These are phyloP conservation scores for Kazachstania taianensis DNA, from an alignment of 805 yeast genomes.

Conservation along the genomic window DNA sequence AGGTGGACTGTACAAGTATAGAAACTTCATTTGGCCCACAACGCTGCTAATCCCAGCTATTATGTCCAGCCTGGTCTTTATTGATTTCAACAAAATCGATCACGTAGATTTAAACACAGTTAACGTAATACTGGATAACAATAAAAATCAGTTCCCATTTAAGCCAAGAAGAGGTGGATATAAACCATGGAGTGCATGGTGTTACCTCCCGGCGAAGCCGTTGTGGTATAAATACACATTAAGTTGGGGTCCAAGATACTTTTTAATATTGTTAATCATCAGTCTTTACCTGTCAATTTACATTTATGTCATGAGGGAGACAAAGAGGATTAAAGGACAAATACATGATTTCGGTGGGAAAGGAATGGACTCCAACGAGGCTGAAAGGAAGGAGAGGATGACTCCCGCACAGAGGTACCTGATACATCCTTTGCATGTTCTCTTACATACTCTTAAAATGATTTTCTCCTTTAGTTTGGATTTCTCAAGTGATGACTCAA, in stretches of 20 bases:
- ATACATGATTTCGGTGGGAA: conserved; percentile 5
- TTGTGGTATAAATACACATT: conserved; percentile 63
- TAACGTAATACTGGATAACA: conserved; percentile 19
- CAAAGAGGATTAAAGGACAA: conserved; percentile 38
- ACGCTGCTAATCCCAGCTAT: conserved; percentile 54
- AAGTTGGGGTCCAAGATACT: conserved; percentile 75
- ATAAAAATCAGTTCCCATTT: conserved; percentile 13
- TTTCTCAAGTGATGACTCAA: conserved; percentile 9
- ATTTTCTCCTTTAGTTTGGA: conserved; percentile 19
- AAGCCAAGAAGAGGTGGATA: conserved; percentile 39
- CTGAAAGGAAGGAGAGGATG: neutral
- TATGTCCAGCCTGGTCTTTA: conserved; percentile 64
- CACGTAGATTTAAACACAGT: conserved; percentile 10
- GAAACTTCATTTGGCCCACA: conserved; percentile 48
- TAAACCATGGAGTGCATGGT: conserved; percentile 58
- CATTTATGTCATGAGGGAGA: conserved; percentile 56
- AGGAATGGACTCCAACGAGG: neutral
- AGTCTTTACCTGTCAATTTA: conserved; percentile 62
- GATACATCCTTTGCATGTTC: too few species aligned
- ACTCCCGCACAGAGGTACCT: too few species aligned
- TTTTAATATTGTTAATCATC: conserved; percentile 52
- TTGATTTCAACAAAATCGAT: conserved; percentile 27
- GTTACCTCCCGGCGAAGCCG: conserved; percentile 66
- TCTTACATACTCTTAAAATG: too few species aligned
- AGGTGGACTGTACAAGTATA: conserved; percentile 60